Evolutionary conservation across 805 yeast species (phyloP).

Genomic region (Blastobotrys parvus): DNA sequence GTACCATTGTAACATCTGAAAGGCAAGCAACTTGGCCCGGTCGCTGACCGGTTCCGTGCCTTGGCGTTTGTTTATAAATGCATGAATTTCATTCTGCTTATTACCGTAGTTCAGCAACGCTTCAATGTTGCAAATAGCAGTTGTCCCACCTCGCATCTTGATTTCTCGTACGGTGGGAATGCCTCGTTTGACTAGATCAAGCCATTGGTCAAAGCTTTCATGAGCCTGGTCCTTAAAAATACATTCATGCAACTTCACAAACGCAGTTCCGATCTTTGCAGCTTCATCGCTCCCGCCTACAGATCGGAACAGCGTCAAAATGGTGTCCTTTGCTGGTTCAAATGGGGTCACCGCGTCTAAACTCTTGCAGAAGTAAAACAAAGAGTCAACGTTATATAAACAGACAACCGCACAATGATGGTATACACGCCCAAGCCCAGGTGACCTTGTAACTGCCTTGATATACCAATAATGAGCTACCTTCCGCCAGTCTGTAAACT

Average conservation of each 20-base stretch:
- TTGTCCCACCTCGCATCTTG: neutral
- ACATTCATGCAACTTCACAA: slow-evolving; percentile 13
- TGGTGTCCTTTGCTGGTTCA: slow-evolving; percentile 15
- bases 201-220: slow-evolving; percentile 2
- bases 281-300: slow-evolving; percentile 10
- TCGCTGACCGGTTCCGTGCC: neutral
- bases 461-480: slow-evolving; percentile 80
- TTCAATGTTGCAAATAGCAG: neutral
- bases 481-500: slow-evolving; percentile 77
- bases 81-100: neutral
- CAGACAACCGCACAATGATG: slow-evolving; percentile 86
- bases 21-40: neutral
- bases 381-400: slow-evolving; percentile 40
- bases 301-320: slow-evolving; percentile 13
- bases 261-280: slow-evolving; percentile 8
- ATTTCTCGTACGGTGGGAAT: neutral
- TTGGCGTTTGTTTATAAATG: neutral
- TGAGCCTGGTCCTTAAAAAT: slow-evolving; percentile 5
- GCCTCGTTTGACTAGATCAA: neutral
- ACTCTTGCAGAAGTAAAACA: slow-evolving; percentile 21
- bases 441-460: slow-evolving; percentile 60
- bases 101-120: neutral
- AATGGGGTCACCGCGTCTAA: slow-evolving; percentile 14
- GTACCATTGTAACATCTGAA: neutral
- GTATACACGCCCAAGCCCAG: slow-evolving; percentile 78